Evolutionary conservation across 2,329 filamentous ascomycete genomes (phyloP), one percentile per base, ranked within the genome.

Genomic region (Fusarium camptoceras): DNA sequence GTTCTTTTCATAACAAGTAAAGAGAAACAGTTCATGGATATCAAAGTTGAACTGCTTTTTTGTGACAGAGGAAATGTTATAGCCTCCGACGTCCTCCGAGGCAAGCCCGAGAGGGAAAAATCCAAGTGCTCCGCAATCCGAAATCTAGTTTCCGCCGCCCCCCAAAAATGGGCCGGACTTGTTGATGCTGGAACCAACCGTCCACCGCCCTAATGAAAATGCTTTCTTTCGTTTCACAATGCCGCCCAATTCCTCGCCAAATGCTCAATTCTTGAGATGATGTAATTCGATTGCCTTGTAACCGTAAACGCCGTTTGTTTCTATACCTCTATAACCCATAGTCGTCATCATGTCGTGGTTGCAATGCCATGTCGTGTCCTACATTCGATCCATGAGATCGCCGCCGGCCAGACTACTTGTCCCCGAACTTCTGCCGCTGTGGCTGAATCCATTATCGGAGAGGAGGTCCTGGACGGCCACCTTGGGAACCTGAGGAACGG

Each of bases 401-500:
- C 87, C 88, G 39, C 93, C 93, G 25, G 92, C 90, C 64, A 96
- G 84, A 73, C 93, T 97, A 76, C 91, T 93, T 47, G 87, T 89
- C 43, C 92, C 88, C 46, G 93, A 96, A 61, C 92, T 94, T 72
- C 90, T 89, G 56, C 92, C 92, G 66, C 92, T 94, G 50, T 87
- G 86, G 77, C 90, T 90, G 67, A 89, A 92, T 50, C 88, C 88
- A 50, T 83, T 86, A 3, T 89, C 86, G 67, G 91, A 91, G 63
- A 97, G 83, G 59, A 98, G 86, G 75, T 98, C 95, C 74, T 95
- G 92, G 8, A 97, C 91, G 4, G 92, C 92, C 44, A 97, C 92
- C 80, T 96, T 96, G 58, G 94, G 93, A n/a, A 94, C 88, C 81
- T 95, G 93, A 8, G 94, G 94, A 18, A 97, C 92, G 0, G 95